phyloP scores from a whole-genome alignment of 2,329 filamentous ascomycete genomes.

The Claviceps sp. region DNA sequence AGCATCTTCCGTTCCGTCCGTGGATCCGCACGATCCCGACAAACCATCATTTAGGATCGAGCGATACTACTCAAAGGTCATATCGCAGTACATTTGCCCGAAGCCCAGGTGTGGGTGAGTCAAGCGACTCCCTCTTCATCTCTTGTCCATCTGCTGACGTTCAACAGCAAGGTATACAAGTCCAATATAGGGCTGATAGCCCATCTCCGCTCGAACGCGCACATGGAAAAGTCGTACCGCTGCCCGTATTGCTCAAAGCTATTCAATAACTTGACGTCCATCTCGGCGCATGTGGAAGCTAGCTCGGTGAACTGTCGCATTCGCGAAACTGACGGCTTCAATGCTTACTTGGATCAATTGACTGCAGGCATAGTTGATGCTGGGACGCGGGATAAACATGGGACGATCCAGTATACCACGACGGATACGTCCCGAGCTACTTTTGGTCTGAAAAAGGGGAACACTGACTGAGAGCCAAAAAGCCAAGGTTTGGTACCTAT shows the following conservation, averaged over 20 bases:
- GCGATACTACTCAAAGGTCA: slow-evolving; percentile 30
- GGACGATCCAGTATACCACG: slow-evolving; percentile 15
- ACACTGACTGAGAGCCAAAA: background rate
- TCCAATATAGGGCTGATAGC: slow-evolving; percentile 16
- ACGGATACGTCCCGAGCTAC: slow-evolving; percentile 7
- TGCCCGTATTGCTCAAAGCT: slow-evolving; percentile 32
- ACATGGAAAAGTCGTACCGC: slow-evolving; percentile 19
- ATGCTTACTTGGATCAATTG: slow-evolving; percentile 18
- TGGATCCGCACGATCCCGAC: slow-evolving; percentile 29
- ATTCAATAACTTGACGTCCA: slow-evolving; percentile 28
- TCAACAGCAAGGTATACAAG: slow-evolving; percentile 27
- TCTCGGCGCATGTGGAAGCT: slow-evolving; percentile 36
- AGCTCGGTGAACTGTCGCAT: slow-evolving; percentile 28
- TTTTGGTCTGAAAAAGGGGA: background rate
- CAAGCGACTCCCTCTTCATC: background rate
- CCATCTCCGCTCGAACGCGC: slow-evolving; percentile 32
- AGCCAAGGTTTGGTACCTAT: background rate
- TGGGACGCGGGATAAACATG: slow-evolving; percentile 11
- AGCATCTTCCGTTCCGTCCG: slow-evolving; percentile 5
- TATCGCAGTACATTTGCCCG: slow-evolving; percentile 39
- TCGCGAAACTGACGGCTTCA: slow-evolving; percentile 25
- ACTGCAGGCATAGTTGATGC: slow-evolving; percentile 20
- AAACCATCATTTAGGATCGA: slow-evolving; percentile 32
- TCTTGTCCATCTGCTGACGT: background rate
- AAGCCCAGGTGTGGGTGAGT: slow-evolving; percentile 36